These are phyloP conservation scores for Chloris gayana DNA, from an alignment of 176 grass and related monocot genomes.

Conservation along the genomic window DNA sequence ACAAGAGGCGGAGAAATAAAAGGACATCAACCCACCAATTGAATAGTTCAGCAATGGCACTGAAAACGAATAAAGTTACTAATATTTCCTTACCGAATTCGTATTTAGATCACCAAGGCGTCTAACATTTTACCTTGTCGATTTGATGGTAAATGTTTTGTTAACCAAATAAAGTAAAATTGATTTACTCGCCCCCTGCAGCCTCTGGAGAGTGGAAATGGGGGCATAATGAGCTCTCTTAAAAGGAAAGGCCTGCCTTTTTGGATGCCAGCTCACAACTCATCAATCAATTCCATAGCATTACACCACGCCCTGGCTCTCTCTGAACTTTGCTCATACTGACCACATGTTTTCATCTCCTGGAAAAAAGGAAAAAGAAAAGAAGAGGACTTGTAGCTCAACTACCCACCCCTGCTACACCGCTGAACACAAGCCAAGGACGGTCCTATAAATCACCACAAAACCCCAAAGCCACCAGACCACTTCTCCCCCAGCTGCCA, in stretches of 20 bases:
- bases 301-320: conserved; percentile 5
- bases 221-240: neutral
- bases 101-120: neutral
- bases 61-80: neutral
- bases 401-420: conserved; percentile 8
- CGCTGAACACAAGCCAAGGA: neutral
- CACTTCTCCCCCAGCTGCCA: neutral
- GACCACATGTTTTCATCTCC: neutral
- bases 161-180: neutral
- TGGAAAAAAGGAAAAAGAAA: neutral
- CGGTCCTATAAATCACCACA: conserved; percentile 49
- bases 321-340: too few relatives aligned
- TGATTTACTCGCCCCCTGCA: neutral
- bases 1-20: neutral
- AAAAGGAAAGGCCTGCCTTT: conserved; percentile 3
- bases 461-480: neutral
- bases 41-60: neutral
- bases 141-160: neutral
- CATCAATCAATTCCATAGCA: conserved; percentile 6
- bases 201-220: neutral
- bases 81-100: neutral
- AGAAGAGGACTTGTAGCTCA: conserved; percentile 1
- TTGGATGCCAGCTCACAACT: conserved; percentile 47
- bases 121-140: neutral
- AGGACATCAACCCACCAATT: neutral